A percentile compares a stretch with the other conserved stretches of the same genome.
Conservation (phyloP, 148 eudicot species). For the Rhododendron griersonianum region DNA sequence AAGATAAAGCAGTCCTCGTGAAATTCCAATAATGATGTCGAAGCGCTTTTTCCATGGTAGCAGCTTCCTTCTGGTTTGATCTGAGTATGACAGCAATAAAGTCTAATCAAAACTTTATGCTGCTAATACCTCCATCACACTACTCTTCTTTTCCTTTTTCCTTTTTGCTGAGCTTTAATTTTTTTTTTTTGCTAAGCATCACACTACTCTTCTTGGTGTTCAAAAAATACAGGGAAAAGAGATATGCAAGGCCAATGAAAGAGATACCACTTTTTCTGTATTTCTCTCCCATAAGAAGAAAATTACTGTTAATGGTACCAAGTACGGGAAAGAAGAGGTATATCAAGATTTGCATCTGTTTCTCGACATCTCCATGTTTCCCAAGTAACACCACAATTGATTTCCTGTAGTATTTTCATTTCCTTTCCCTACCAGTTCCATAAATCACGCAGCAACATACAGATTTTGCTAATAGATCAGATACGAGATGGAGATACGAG, state of each 20-base stretch:
- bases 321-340: background rate
- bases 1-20: conserved; percentile 32
- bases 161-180: too few species aligned
- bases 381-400: background rate
- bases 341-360: background rate
- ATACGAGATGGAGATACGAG: background rate
- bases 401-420: background rate
- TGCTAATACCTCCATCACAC: background rate
- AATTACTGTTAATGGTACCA: background rate
- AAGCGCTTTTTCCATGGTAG: conserved; percentile 28
- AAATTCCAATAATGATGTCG: conserved; percentile 26
- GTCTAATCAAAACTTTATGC: background rate
- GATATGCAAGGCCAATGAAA: background rate
- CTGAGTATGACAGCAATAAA: conserved; percentile 16
- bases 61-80: conserved; percentile 12
- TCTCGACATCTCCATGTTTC: background rate
- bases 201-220: background rate
- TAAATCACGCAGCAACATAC: background rate
- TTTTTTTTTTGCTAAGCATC: background rate
- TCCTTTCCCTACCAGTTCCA: background rate
- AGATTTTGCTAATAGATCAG: background rate
- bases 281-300: background rate
- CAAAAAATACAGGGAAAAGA: background rate
- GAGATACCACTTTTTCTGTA: background rate
- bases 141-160: background rate